Conservation (phyloP, 345 rosid genomes). For the Euphorbia pulcherrima region DNA sequence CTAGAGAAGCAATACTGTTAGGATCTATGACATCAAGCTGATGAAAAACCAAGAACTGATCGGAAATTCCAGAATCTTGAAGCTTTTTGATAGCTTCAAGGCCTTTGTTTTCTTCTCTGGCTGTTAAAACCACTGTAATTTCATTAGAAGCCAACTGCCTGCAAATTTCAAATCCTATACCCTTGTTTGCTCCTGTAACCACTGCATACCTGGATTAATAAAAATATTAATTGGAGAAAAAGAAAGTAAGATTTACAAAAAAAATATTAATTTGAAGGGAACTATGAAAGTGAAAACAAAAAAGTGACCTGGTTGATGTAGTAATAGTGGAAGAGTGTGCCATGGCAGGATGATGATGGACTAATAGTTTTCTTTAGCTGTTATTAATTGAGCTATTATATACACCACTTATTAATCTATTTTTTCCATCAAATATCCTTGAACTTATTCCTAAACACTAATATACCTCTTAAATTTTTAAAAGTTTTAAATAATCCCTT, state of each 20-base stretch:
- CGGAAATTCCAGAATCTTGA: conserved; percentile 12
- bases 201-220: conserved; percentile 28
- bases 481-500: too few relatives aligned
- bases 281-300: not conserved
- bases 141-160: conserved; percentile 16
- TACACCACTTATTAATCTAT: too few relatives aligned
- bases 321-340: conserved; percentile 15
- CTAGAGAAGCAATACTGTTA: conserved; percentile 5
- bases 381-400: too few relatives aligned
- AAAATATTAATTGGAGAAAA: not conserved
- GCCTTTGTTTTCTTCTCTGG: conserved; percentile 15
- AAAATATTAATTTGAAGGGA: not conserved
- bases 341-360: not conserved
- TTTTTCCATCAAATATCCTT: too few relatives aligned
- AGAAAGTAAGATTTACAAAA: not conserved
- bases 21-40: conserved; percentile 14
- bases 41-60: conserved; percentile 12
- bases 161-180: conserved; percentile 36
- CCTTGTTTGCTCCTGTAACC: conserved; percentile 39
- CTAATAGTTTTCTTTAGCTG: too few relatives aligned
- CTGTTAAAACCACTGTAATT: conserved; percentile 15
- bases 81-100: conserved; percentile 21
- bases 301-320: conserved; percentile 13
- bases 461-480: too few relatives aligned
- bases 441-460: too few relatives aligned